These are phyloP conservation scores for Apocynum venetum DNA, from an alignment of 257 asterid species.

Conservation along the genomic window DNA sequence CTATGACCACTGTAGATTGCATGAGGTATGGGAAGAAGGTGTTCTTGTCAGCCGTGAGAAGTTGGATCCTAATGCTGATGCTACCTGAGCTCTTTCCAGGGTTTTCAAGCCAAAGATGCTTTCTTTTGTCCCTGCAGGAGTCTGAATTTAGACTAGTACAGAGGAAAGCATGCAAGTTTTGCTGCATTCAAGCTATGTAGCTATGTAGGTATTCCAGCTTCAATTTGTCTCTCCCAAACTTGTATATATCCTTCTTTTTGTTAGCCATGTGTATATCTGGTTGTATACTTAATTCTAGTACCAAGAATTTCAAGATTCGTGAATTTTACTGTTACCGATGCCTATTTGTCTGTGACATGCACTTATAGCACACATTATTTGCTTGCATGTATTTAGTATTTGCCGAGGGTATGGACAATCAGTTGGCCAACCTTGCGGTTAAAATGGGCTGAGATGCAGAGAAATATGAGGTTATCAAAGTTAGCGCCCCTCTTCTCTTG, in stretches of 20 bases:
- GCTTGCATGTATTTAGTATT: too few relatives aligned
- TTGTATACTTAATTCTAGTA: background rate
- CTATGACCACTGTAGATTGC: constrained; percentile 33
- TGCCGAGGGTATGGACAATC: too few relatives aligned
- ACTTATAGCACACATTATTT: too few relatives aligned
- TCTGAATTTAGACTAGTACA: background rate
- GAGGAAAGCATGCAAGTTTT: background rate
- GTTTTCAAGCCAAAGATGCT: background rate
- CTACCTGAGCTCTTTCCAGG: constrained; percentile 5
- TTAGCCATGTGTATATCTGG: background rate
- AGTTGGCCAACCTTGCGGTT: too few relatives aligned
- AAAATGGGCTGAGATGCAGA: too few relatives aligned
- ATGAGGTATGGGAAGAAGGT: constrained; percentile 89
- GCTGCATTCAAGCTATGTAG: background rate
- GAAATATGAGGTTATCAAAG: too few relatives aligned
- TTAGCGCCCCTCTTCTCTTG: too few relatives aligned
- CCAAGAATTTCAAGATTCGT: background rate
- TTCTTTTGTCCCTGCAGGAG: background rate
- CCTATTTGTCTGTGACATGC: background rate
- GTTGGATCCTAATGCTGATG: constrained; percentile 43
- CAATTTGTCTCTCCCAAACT: background rate
- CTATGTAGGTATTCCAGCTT: background rate
- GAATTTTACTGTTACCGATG: background rate
- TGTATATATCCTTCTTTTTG: background rate
- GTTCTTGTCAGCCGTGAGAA: constrained; percentile 53